A percentile compares a stretch with the other conserved stretches of the same genome.
These are phyloP conservation scores for Beta macrorhiza DNA, from an alignment of 179 eudicot species.

Conservation along the genomic window DNA sequence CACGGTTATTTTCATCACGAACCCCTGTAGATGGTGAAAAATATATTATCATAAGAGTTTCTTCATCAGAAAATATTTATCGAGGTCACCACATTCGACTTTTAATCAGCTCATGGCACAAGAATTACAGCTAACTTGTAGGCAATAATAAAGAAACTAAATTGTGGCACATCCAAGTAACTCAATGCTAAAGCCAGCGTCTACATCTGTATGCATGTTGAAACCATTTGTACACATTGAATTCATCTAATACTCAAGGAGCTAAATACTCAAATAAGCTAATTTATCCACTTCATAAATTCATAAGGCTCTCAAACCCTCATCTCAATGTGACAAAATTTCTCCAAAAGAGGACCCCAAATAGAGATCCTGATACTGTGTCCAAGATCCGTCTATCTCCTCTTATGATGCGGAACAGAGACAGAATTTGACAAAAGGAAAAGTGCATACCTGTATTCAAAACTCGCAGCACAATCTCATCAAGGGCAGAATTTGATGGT, in stretches of 20 bases:
- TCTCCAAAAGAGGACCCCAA: background rate
- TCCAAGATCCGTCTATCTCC: background rate
- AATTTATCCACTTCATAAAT: background rate
- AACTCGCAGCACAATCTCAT: slow-evolving; percentile 88
- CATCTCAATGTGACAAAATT: background rate
- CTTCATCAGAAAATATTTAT: background rate
- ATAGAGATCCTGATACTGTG: background rate
- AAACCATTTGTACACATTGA: background rate
- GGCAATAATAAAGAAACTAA: background rate
- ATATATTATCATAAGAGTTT: slow-evolving; percentile 12
- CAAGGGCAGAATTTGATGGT: slow-evolving; percentile 98
- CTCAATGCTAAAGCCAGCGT: slow-evolving; percentile 1
- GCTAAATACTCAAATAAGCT: background rate
- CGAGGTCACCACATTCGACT: background rate
- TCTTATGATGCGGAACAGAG: background rate
- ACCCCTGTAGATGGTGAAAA: slow-evolving; percentile 55
- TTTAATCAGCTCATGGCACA: slow-evolving; percentile 11
- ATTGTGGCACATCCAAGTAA: background rate
- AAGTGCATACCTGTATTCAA: slow-evolving; percentile 61
- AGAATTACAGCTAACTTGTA: background rate
- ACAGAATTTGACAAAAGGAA: background rate
- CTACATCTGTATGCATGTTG: background rate
- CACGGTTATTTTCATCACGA: slow-evolving; percentile 86
- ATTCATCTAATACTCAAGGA: background rate
- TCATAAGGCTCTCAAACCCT: background rate